Conservation (phyloP, 2,329 filamentous ascomycete species). For the Penicillium sp. region DNA sequence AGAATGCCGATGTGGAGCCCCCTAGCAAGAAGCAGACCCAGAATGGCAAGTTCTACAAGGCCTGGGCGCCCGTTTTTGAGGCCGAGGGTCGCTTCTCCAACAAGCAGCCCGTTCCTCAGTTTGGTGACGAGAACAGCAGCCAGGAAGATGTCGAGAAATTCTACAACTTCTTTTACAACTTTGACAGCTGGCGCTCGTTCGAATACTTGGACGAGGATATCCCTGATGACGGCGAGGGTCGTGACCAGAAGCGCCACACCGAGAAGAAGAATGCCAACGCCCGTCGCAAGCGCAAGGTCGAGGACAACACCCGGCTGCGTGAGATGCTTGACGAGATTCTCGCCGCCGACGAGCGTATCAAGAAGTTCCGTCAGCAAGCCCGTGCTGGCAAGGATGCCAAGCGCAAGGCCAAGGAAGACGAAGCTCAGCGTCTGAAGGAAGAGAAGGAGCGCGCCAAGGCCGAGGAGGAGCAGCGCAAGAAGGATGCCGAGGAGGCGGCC, state of each 20-base stretch:
- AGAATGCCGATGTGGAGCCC: slow-evolving; percentile 84
- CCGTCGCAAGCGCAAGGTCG: slow-evolving; percentile 98
- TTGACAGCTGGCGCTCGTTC: slow-evolving; percentile 95
- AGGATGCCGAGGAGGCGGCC: slow-evolving; percentile 78
- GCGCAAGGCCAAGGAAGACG: slow-evolving; percentile 80
- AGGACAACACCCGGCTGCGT: slow-evolving; percentile 87
- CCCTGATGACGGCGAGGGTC: slow-evolving; percentile 96
- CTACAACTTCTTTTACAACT: slow-evolving; percentile 99
- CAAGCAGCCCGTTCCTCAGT: slow-evolving; percentile 74
- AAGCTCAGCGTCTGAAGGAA: slow-evolving; percentile 78
- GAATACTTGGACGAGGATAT: slow-evolving; percentile 99
- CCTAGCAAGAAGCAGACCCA: slow-evolving; percentile 84
- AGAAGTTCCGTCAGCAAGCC: slow-evolving; percentile 89
- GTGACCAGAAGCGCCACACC: slow-evolving; percentile 96
- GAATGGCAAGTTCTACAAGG: slow-evolving; percentile 90
- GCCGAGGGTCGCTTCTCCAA: slow-evolving; percentile 90
- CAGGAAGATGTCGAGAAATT: slow-evolving; percentile 90
- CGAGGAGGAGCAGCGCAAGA: slow-evolving; percentile 70
- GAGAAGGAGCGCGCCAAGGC: slow-evolving; percentile 78
- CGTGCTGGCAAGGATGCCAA: slow-evolving; percentile 96
- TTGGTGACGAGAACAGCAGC: slow-evolving; percentile 76
- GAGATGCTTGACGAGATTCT: slow-evolving; percentile 83
- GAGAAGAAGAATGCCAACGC: slow-evolving; percentile 98
- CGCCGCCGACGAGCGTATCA: slow-evolving; percentile 86
- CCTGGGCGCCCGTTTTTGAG: slow-evolving; percentile 86